Evolutionary conservation across 257 asterid genomes (phyloP), one percentile per base, ranked within the genome.

Genomic region (Solanum bulbocastanum): DNA sequence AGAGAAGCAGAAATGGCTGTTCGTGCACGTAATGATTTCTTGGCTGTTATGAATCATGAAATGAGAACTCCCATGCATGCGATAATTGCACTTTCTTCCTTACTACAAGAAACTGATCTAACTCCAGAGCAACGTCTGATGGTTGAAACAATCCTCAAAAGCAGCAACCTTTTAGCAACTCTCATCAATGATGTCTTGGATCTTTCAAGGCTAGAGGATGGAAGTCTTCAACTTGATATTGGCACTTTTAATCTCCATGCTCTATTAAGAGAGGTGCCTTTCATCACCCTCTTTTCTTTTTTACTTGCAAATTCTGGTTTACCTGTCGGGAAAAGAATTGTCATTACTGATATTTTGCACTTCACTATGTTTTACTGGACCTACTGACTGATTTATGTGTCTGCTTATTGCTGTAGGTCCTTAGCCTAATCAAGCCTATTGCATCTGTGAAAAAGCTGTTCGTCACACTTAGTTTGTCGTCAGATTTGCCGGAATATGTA

Each of bases 31-130:
- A 97, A 97, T 27, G 99, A 97, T 91, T 97, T 97, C 93, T 91
- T 97, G 92, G 99, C 98, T 6, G 99, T 97, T 65, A 96, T 97
- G 99, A 97, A 97, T 91, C 99, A 97, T 90, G 99, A 97, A 89
- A 97, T 97, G 99, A 92, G 99, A 89, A 97, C 99, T 72, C 99
- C 99, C 8, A 95, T 97, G 98, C 99, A 97, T 90, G 98, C 99
- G 37, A 93, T 96, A 88, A 95, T 96, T 83, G 98, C 99, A 60
- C 98, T 97, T 73, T 96, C 99, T 5, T 95, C 99, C 83, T 92
- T 97, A 86, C 88, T 97, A 79, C 98, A 93, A 91, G 99, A 97
- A 90, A 96, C 98, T 18, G 97, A 94, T 87, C 89, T 97, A 85
- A 93, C 95, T 32, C 98, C 99, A 23, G 99, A 97, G 95, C 99